phyloP scores from a whole-genome alignment of 768 basidiomycete species.

The Boletus rufocinnamomeus region DNA sequence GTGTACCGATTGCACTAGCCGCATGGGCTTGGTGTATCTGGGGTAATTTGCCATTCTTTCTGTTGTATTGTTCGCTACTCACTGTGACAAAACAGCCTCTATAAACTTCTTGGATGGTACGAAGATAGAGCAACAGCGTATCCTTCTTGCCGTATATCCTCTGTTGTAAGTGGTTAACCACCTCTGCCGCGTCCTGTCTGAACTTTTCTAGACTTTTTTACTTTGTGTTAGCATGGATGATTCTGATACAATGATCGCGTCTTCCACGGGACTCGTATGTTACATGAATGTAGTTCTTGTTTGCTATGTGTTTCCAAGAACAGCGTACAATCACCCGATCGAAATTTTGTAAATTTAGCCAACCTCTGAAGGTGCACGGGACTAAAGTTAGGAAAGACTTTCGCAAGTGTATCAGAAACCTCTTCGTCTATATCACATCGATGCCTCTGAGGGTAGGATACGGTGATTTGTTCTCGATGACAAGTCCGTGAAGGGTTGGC shows the following conservation, averaged over 20 bases:
- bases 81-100: constrained; percentile 55
- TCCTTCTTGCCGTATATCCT: constrained; percentile 95
- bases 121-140: constrained; percentile 87
- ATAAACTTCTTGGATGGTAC: constrained; percentile 96
- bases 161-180: constrained; percentile 60
- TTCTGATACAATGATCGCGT: constrained; percentile 72
- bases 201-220: constrained; percentile 71
- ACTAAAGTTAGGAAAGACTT: not conserved
- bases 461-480: constrained; percentile 18
- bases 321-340: not conserved
- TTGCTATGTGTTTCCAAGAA: not conserved
- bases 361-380: too few species aligned
- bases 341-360: constrained; percentile 1
- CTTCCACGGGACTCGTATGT: constrained; percentile 2
- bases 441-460: constrained; percentile 38
- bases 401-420: not conserved
- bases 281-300: constrained; percentile 20
- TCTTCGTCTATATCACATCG: not conserved
- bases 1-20: constrained; percentile 80
- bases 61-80: not conserved
- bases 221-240: constrained; percentile 96
- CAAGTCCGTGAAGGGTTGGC: not conserved
- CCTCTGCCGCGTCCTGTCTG: not conserved
- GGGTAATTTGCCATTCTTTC: constrained; percentile 53
- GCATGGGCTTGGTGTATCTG: constrained; percentile 98